These are phyloP conservation scores for Trypanosoma theileri DNA, from an alignment of 208 protist species.

Conservation along the genomic window DNA sequence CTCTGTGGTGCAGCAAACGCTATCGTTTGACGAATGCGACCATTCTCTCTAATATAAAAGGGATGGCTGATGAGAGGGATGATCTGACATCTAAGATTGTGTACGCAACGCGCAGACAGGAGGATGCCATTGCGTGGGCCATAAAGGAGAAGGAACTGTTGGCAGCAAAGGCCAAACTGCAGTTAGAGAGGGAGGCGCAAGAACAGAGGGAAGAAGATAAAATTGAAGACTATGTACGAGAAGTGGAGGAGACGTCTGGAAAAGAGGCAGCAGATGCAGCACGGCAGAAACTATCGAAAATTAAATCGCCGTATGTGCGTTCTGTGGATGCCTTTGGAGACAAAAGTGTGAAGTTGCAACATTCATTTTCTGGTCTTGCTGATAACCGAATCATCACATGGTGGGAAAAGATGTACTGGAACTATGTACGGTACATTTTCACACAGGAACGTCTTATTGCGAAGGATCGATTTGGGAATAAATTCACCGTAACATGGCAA, in stretches of 20 bases:
- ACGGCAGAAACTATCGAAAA: slow-evolving; percentile 42
- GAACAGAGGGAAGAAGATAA: slow-evolving; percentile 43
- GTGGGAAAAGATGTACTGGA: slow-evolving; percentile 88
- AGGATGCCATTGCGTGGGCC: slow-evolving; percentile 74
- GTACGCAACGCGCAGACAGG: slow-evolving; percentile 66
- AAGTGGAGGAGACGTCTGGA: slow-evolving; percentile 54
- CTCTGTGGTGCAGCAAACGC: slow-evolving; percentile 13
- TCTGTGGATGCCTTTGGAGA: slow-evolving; percentile 87
- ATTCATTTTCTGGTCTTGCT: slow-evolving; percentile 82
- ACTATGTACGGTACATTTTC: slow-evolving; percentile 88
- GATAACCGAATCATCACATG: slow-evolving; percentile 87
- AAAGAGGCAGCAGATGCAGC: slow-evolving; percentile 52
- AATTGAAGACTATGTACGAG: slow-evolving; percentile 48
- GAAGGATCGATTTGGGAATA: slow-evolving; percentile 90
- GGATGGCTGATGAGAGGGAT: slow-evolving; percentile 60
- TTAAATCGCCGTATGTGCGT: slow-evolving; percentile 61
- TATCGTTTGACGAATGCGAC: slow-evolving; percentile 73
- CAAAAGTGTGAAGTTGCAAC: slow-evolving; percentile 77
- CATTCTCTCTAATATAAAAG: slow-evolving; percentile 66
- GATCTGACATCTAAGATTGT: slow-evolving; percentile 78
- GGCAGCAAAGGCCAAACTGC: slow-evolving; percentile 63
- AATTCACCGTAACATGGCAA: slow-evolving; percentile 88
- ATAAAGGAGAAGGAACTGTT: slow-evolving; percentile 80
- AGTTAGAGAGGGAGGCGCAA: slow-evolving; percentile 58
- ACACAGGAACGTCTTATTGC: slow-evolving; percentile 88